Evolutionary conservation across 106 monocot genomes (phyloP).

Genomic region (Allium fistulosum): DNA sequence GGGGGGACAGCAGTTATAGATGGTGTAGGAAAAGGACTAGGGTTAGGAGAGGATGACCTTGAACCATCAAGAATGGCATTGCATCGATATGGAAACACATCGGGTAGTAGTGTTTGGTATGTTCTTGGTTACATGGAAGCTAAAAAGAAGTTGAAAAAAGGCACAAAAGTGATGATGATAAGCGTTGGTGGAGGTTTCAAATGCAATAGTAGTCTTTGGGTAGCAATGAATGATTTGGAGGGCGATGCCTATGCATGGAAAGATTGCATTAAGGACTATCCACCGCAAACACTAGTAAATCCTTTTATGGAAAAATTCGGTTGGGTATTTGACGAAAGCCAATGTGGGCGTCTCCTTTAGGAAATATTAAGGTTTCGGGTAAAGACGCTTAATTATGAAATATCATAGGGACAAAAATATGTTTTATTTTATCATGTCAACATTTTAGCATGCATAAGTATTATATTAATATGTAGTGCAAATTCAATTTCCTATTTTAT

Average conservation of each 20-base stretch:
- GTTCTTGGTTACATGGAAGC: slow-evolving; percentile 88
- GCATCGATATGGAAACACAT: slow-evolving; percentile 90
- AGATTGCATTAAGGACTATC: slow-evolving; percentile 65
- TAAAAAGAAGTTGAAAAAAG: slow-evolving; percentile 51
- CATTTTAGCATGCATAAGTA: neutral
- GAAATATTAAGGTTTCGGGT: neutral
- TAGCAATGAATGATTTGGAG: slow-evolving; percentile 37
- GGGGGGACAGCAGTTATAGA: slow-evolving; percentile 91
- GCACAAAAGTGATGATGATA: slow-evolving; percentile 64
- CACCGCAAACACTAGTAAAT: slow-evolving; percentile 33
- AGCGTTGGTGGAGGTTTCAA: slow-evolving; percentile 86
- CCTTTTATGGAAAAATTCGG: slow-evolving; percentile 69
- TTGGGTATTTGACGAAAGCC: slow-evolving; percentile 34
- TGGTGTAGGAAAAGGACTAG: slow-evolving; percentile 54
- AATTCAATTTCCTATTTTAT: neutral
- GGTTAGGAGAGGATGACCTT: slow-evolving; percentile 43
- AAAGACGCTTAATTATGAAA: neutral
- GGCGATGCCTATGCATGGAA: slow-evolving; percentile 49
- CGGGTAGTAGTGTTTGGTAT: slow-evolving; percentile 93
- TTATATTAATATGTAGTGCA: neutral
- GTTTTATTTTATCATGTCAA: too few species aligned
- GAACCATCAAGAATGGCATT: slow-evolving; percentile 93
- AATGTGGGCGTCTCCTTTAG: neutral
- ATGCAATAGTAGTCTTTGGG: slow-evolving; percentile 84
- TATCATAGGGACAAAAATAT: too few species aligned